Evolutionary conservation across 805 yeast species (phyloP).

Genomic region (Lipomyces starkeyi): DNA sequence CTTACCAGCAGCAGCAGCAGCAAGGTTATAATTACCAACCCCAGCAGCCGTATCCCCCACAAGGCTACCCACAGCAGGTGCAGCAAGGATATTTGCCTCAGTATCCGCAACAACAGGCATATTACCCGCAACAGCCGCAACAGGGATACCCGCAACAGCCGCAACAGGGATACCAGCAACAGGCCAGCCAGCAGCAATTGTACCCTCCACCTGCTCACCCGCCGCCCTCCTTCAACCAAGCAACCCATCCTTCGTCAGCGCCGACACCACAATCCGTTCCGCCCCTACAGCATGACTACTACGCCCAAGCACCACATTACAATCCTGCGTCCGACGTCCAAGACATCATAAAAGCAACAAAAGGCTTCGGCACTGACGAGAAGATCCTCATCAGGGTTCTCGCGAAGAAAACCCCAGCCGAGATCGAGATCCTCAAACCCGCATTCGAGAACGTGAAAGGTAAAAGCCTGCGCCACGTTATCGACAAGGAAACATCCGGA

Average conservation of each 20-base stretch:
- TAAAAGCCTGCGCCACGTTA: conserved; percentile 30
- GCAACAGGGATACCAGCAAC: conserved; percentile 17
- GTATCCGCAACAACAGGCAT: conserved; percentile 16
- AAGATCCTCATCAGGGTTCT: conserved; percentile 31
- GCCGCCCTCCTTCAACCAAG: not conserved
- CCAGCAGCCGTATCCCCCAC: conserved; percentile 7
- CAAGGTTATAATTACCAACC: not conserved
- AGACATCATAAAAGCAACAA: conserved; percentile 35
- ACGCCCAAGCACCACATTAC: conserved; percentile 26
- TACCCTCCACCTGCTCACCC: not conserved
- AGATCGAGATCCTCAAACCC: conserved; percentile 32
- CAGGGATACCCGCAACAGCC: conserved; percentile 12
- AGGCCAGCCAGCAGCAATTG: conserved; percentile 10
- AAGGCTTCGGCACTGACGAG: conserved; percentile 41
- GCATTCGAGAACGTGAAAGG: conserved; percentile 31
- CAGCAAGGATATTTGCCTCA: conserved; percentile 16
- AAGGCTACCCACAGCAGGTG: conserved; percentile 5
- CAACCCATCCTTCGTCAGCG: not conserved
- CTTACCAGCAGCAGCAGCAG: not conserved
- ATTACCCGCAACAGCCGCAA: conserved; percentile 13
- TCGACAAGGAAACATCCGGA: conserved; percentile 37
- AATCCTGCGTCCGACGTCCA: conserved; percentile 36
- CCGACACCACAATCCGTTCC: not conserved
- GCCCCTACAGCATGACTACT: conserved; percentile 1
- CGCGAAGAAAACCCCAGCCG: conserved; percentile 32